These are phyloP conservation scores for Leptographium procerum DNA, from an alignment of 2,329 filamentous ascomycete species.

Conservation along the genomic window DNA sequence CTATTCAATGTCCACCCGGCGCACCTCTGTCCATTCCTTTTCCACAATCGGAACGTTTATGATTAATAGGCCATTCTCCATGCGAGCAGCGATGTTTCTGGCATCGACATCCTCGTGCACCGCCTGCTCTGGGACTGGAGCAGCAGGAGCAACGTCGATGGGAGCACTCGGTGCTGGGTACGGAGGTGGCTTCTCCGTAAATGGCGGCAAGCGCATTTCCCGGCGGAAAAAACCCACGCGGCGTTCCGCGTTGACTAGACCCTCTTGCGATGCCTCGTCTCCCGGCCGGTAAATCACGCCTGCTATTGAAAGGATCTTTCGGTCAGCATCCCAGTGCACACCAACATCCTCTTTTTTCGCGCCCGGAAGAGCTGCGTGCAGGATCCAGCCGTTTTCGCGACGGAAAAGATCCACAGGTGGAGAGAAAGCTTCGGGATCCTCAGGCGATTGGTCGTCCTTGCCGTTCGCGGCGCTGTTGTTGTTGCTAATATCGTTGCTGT, in stretches of 20 bases:
- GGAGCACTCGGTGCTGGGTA: neutral
- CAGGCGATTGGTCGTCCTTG: neutral
- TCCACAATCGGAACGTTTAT: conserved; percentile 68
- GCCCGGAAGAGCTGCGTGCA: conserved; percentile 64
- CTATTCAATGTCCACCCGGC: conserved; percentile 40
- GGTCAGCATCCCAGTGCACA: conserved; percentile 64
- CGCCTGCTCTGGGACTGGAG: conserved; percentile 29
- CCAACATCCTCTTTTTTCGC: conserved; percentile 61
- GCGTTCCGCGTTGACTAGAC: conserved; percentile 53
- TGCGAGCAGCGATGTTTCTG: conserved; percentile 57
- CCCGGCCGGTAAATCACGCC: conserved; percentile 65
- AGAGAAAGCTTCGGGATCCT: conserved; percentile 33
- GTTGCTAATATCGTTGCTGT: neutral
- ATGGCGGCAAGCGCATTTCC: conserved; percentile 48
- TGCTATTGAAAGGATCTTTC: conserved; percentile 51
- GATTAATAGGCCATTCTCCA: conserved; percentile 67
- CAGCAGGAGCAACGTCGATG: conserved; percentile 20
- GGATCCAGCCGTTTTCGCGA: conserved; percentile 43
- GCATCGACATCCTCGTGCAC: conserved; percentile 53
- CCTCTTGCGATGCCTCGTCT: conserved; percentile 56
- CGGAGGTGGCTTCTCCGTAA: neutral
- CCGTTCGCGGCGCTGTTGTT: conserved; percentile 10
- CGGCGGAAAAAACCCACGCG: conserved; percentile 66
- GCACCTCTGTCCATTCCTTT: conserved; percentile 53
- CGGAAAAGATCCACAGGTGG: conserved; percentile 64